phyloP scores from a whole-genome alignment of 495 filamentous ascomycete species.

The Penicillium lividum region DNA sequence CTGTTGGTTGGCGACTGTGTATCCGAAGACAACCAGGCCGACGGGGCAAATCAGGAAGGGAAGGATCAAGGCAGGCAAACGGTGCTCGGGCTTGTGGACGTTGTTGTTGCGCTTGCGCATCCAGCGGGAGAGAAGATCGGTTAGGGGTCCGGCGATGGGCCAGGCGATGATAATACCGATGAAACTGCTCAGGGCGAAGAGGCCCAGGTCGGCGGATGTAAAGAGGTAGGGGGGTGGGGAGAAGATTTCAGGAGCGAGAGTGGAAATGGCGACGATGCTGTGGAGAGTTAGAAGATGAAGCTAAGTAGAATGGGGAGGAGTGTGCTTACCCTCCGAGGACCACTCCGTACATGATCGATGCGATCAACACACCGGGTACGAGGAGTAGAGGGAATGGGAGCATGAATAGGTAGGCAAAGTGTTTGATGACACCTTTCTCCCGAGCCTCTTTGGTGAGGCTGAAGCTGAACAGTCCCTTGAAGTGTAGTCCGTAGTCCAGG shows the following conservation, averaged over 20 bases:
- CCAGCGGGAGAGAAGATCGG: conserved; percentile 32
- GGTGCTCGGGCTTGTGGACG: conserved; percentile 34
- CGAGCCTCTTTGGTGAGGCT: conserved; percentile 23
- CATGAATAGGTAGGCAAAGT: conserved; percentile 26
- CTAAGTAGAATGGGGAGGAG: not conserved
- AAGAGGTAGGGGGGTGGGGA: conserved; percentile 34
- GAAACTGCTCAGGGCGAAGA: conserved; percentile 35
- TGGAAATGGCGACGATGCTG: conserved; percentile 33
- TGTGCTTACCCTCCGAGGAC: conserved; percentile 39
- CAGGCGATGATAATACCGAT: conserved; percentile 31
- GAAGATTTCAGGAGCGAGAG: conserved; percentile 26
- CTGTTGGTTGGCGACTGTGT: conserved; percentile 21
- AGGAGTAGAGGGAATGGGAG: conserved; percentile 38
- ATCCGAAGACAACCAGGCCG: conserved; percentile 32
- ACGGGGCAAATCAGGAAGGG: conserved; percentile 34
- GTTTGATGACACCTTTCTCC: conserved; percentile 20
- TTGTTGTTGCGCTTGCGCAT: conserved; percentile 30
- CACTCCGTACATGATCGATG: conserved; percentile 39
- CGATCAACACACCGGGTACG: conserved; percentile 30
- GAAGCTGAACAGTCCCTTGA: conserved; percentile 31
- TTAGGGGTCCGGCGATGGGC: conserved; percentile 35
- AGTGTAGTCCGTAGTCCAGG: conserved; percentile 29
- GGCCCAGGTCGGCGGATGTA: conserved; percentile 27
- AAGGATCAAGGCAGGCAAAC: conserved; percentile 31
- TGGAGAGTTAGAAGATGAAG: not conserved